Evolutionary conservation across 495 filamentous ascomycete species (phyloP).

Genomic region (Talaromyces nanjingensis): DNA sequence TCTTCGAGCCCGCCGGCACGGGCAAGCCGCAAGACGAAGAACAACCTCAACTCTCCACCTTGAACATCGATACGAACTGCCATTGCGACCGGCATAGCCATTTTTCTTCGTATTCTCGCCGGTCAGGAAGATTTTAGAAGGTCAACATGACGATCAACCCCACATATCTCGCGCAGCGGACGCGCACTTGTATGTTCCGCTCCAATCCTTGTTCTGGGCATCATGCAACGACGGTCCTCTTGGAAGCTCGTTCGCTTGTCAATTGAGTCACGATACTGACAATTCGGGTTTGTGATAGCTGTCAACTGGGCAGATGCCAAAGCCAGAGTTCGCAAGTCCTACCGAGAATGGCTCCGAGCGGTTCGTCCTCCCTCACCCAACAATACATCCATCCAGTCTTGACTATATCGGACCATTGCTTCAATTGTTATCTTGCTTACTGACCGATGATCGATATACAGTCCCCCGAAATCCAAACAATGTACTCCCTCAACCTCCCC

Average conservation of each 20-base stretch:
- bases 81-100: background rate
- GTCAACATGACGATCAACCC: conserved; percentile 72
- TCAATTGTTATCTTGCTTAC: background rate
- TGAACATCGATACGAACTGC: background rate
- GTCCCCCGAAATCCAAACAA: conserved; percentile 92
- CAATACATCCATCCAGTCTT: too few relatives aligned
- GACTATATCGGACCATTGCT: too few relatives aligned
- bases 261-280: background rate
- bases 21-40: background rate
- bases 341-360: conserved; percentile 89
- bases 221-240: conserved; percentile 2
- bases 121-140: background rate
- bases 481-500: conserved; percentile 88
- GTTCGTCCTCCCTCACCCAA: conserved; percentile 32
- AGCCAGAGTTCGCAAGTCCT: conserved; percentile 71
- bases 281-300: conserved; percentile 46
- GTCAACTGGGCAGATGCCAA: conserved; percentile 81
- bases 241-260: background rate
- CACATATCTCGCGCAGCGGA: conserved; percentile 83
- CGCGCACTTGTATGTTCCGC: conserved; percentile 74
- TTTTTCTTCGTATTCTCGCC: background rate
- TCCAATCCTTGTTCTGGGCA: conserved; percentile 4
- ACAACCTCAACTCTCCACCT: conserved; percentile 5
- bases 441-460: conserved; percentile 30
- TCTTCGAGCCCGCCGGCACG: background rate